Conservation (phyloP, 2,329 filamentous ascomycete species). For the Tolypocladium tropicale region DNA sequence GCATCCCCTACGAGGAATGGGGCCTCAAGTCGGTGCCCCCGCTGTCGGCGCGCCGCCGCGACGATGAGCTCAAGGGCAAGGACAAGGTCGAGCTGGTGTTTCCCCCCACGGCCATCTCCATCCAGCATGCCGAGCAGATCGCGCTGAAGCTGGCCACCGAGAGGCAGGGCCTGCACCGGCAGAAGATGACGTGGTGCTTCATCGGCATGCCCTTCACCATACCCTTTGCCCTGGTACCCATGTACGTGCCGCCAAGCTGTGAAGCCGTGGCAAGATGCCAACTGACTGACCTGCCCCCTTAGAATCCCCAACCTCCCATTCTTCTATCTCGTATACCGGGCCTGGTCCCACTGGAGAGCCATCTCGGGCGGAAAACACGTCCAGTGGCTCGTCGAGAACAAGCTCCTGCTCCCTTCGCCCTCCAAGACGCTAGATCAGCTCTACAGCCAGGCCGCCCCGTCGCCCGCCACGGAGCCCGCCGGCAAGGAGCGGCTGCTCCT, state of each 20-base stretch:
- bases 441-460: conserved; percentile 39
- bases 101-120: conserved; percentile 58
- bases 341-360: conserved; percentile 87
- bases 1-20: conserved; percentile 97
- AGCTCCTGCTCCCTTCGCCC: conserved; percentile 55
- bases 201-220: conserved; percentile 72
- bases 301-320: conserved; percentile 92
- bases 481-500: conserved; percentile 30
- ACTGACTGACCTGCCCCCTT: neutral
- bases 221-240: conserved; percentile 72
- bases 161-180: conserved; percentile 66
- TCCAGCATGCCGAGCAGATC: conserved; percentile 52
- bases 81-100: conserved; percentile 66
- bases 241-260: conserved; percentile 47
- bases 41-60: conserved; percentile 54
- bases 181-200: conserved; percentile 70
- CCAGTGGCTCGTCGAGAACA: conserved; percentile 67
- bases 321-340: conserved; percentile 87
- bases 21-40: conserved; percentile 89
- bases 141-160: conserved; percentile 67
- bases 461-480: conserved; percentile 8
- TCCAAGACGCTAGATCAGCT: conserved; percentile 63
- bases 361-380: conserved; percentile 76
- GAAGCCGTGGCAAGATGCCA: neutral
- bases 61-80: conserved; percentile 51